Evolutionary conservation across 108 stramenopile genomes (phyloP).

Genomic region (Schizochytrium sp.): DNA sequence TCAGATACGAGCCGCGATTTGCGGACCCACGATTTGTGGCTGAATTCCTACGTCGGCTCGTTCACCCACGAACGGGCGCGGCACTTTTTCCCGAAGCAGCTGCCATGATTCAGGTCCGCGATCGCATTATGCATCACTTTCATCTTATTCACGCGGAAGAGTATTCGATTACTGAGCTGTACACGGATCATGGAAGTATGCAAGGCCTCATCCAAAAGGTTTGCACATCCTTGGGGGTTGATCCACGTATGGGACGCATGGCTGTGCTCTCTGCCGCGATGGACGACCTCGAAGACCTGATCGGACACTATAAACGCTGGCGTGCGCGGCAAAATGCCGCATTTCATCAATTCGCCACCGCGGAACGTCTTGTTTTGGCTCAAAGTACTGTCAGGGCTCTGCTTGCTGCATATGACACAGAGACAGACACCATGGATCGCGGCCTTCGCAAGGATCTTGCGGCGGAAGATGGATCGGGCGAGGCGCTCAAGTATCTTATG

Average conservation of each 20-base stretch:
- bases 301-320: neutral
- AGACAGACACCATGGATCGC: neutral
- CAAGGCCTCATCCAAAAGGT: neutral
- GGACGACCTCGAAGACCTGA: neutral
- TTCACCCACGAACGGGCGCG: neutral
- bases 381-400: neutral
- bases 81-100: neutral
- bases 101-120: neutral
- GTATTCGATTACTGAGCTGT: neutral
- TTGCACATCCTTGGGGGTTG: neutral
- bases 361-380: neutral
- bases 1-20: neutral
- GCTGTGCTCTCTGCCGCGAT: neutral
- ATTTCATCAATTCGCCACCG: neutral
- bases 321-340: neutral
- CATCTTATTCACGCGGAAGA: neutral
- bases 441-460: neutral
- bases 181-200: neutral
- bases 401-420: neutral
- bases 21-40: neutral
- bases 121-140: neutral
- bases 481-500: neutral
- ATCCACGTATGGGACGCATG: neutral
- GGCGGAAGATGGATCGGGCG: neutral
- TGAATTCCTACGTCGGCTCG: neutral